Conservation (phyloP, 768 basidiomycete genomes). For the Boletus bicolor region DNA sequence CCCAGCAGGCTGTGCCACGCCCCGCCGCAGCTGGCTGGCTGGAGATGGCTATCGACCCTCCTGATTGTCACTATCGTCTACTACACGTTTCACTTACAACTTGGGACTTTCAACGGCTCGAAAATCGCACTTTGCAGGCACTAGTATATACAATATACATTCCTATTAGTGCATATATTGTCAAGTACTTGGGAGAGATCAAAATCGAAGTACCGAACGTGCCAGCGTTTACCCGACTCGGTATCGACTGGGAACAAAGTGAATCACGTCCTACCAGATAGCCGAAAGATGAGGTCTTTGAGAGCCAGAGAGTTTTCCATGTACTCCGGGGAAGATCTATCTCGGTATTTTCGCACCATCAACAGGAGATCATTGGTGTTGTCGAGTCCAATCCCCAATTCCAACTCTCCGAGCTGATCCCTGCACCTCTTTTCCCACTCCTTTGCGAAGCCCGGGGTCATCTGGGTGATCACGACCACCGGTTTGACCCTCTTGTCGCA, state of each 20-base stretch:
- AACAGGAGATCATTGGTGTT: conserved; percentile 1
- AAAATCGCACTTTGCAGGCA: background rate
- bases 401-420: conserved; percentile 13
- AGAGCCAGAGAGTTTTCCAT: conserved; percentile 19
- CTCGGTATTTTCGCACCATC: conserved; percentile 17
- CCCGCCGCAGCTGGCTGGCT: background rate
- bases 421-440: conserved; percentile 22
- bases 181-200: background rate
- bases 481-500: conserved; percentile 24
- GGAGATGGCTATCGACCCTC: background rate
- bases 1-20: conserved; percentile 16
- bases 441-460: conserved; percentile 12
- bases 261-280: conserved; percentile 10
- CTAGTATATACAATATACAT: background rate
- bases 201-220: background rate
- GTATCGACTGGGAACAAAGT: background rate
- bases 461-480: conserved; percentile 26
- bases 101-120: background rate
- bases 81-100: background rate
- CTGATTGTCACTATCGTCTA: background rate
- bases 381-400: conserved; percentile 3
- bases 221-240: background rate
- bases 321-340: conserved; percentile 17
- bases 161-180: background rate
- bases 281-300: conserved; percentile 13